Conservation (phyloP, 441 rosid species). For the Aquilaria agallochum region DNA sequence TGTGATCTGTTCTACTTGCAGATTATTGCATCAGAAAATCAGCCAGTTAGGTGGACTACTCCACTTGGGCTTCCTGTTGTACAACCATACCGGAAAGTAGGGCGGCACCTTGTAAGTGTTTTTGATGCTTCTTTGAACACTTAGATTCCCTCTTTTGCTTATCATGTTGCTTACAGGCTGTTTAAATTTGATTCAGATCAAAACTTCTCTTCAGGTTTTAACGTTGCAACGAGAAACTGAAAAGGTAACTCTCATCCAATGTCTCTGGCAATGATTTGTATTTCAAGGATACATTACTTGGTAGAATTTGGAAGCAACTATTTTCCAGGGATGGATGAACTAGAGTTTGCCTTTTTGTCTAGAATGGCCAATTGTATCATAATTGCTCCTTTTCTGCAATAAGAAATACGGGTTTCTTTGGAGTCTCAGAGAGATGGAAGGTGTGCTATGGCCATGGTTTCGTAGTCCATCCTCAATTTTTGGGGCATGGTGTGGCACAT, state of each 20-base stretch:
- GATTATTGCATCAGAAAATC: conserved; percentile 89
- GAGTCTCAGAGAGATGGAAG: no score
- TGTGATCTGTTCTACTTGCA: conserved; percentile 24
- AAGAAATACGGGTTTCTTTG: no score
- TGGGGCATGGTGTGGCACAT: no score
- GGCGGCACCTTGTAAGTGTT: conserved; percentile 68
- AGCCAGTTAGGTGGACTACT: conserved; percentile 93
- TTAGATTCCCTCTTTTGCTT: no score
- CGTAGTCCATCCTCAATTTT: no score
- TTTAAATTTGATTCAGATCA: conserved; percentile 55
- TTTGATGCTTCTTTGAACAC: conserved; percentile 5
- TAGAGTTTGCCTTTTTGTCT: no score
- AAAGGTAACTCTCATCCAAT: conserved; percentile 42
- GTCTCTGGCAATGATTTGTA: conserved; percentile 11
- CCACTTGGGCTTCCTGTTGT: conserved; percentile 99
- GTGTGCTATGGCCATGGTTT: no score
- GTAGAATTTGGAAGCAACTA: no score
- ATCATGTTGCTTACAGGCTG: no score
- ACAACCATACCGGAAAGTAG: conserved; percentile 82
- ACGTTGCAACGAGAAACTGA: conserved; percentile 90
- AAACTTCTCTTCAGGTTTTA: conserved; percentile 93
- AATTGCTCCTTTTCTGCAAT: no score
- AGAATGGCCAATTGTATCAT: no score
- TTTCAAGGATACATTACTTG: conserved; percentile 1
- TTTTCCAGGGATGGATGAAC: no score